phyloP scores from a whole-genome alignment of 345 rosid species.

The Fremontodendron californicum region DNA sequence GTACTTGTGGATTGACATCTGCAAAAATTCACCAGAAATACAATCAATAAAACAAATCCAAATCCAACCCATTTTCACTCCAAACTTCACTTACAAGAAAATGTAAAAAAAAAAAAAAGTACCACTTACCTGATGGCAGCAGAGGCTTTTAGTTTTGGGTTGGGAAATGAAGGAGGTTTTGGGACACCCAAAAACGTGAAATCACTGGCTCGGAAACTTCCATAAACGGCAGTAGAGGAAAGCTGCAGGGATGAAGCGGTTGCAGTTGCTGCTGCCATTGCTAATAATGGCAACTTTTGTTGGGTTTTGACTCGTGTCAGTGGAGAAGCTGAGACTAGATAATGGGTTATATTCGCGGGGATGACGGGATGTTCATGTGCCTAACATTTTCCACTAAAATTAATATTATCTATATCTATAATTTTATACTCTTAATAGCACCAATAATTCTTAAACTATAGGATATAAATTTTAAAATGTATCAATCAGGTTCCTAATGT shows the following conservation, averaged over 20 bases:
- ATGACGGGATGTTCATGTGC: not conserved
- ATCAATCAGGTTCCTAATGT: too few species aligned
- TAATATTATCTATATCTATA: too few species aligned
- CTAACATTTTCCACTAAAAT: not conserved
- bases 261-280: not conserved
- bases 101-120: not conserved
- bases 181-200: not conserved
- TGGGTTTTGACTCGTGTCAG: not conserved
- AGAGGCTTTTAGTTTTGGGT: not conserved
- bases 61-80: not conserved
- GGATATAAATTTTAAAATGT: too few species aligned
- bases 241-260: not conserved
- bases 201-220: not conserved
- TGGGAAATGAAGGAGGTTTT: conserved; percentile 5
- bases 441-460: too few species aligned
- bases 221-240: not conserved
- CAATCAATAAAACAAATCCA: not conserved
- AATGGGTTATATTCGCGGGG: not conserved
- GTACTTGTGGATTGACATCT: conserved; percentile 74
- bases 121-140: conserved; percentile 3
- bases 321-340: not conserved
- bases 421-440: too few species aligned
- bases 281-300: not conserved
- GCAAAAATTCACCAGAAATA: not conserved
- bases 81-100: not conserved